These are phyloP conservation scores for Ettlia oleoabundans DNA, from an alignment of 139 green algal species.

Conservation along the genomic window DNA sequence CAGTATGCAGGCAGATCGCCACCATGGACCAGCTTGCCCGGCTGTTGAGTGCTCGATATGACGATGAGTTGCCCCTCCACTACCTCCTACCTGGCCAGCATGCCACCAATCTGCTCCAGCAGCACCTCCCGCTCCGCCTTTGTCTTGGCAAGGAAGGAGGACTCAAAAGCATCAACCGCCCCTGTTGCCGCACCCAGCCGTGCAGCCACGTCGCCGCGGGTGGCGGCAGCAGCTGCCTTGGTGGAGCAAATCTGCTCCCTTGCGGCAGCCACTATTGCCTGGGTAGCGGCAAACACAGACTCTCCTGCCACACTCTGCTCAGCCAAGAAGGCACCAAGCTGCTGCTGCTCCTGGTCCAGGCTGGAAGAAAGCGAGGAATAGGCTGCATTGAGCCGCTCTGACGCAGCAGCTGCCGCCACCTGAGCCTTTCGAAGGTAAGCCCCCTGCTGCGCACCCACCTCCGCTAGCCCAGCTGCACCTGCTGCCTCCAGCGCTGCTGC, in stretches of 20 bases:
- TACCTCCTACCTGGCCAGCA: conserved; percentile 43
- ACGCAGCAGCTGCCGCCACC: conserved; percentile 36
- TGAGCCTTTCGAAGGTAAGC: neutral
- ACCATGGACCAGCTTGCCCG: neutral
- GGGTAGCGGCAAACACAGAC: conserved; percentile 19
- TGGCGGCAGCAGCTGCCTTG: conserved; percentile 2
- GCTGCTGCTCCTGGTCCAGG: conserved; percentile 33
- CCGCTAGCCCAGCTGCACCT: conserved; percentile 17
- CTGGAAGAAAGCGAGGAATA: conserved; percentile 19
- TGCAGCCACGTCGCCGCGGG: neutral
- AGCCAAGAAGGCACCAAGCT: conserved; percentile 24
- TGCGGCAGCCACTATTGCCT: conserved; percentile 5
- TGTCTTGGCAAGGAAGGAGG: conserved; percentile 33
- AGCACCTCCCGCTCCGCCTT: conserved; percentile 49
- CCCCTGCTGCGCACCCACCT: conserved; percentile 36
- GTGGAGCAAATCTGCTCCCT: conserved; percentile 22
- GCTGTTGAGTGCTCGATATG: neutral
- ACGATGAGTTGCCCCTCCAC: neutral
- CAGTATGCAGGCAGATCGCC: too few species aligned
- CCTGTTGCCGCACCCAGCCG: conserved; percentile 22
- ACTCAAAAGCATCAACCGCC: conserved; percentile 18
- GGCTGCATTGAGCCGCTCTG: conserved; percentile 15
- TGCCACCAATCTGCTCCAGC: conserved; percentile 40
- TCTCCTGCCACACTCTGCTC: conserved; percentile 16
- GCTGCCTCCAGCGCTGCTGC: conserved; percentile 34